phyloP scores from a whole-genome alignment of 805 yeast species.

The Cyberlindnera euphorbiae region DNA sequence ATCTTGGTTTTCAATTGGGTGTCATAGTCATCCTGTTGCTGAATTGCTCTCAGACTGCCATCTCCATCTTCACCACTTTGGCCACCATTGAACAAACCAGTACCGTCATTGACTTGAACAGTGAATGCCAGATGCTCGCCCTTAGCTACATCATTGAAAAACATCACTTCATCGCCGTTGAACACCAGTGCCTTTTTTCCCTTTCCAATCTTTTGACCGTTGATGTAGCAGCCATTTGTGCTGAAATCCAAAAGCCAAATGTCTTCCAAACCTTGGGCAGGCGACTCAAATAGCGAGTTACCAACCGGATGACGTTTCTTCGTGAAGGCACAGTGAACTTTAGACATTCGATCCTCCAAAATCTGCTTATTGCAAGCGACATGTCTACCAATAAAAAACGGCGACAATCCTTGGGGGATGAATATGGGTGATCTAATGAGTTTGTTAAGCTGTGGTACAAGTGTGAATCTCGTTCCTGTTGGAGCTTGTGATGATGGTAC shows the following conservation, averaged over 20 bases:
- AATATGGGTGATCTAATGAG: constrained; percentile 42
- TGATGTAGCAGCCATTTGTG: constrained; percentile 74
- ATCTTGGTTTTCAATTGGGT: constrained; percentile 3
- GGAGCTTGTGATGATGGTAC: constrained; percentile 31
- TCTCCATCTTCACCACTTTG: constrained; percentile 10
- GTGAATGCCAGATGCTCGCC: constrained; percentile 49
- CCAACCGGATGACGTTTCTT: constrained; percentile 61
- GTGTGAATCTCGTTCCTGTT: constrained; percentile 57
- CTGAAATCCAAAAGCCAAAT: constrained; percentile 79
- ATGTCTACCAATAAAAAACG: constrained; percentile 71
- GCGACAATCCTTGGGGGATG: constrained; percentile 63
- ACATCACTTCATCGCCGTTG: constrained; percentile 60
- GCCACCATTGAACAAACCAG: constrained; percentile 62
- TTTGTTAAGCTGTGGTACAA: constrained; percentile 48
- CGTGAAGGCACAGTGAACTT: constrained; percentile 70
- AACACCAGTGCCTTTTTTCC: constrained; percentile 57
- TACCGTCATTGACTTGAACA: constrained; percentile 50
- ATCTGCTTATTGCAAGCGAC: constrained; percentile 56
- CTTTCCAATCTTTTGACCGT: constrained; percentile 52
- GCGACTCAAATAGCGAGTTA: constrained; percentile 55
- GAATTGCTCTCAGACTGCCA: constrained; percentile 1
- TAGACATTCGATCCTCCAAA: constrained; percentile 74
- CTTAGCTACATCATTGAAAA: constrained; percentile 57
- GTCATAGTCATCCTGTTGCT: constrained; percentile 18
- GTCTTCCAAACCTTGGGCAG: constrained; percentile 69